Evolutionary conservation across 2,329 filamentous ascomycete genomes (phyloP), one percentile per base, ranked within the genome.

Genomic region (Tolypocladium tundrense): DNA sequence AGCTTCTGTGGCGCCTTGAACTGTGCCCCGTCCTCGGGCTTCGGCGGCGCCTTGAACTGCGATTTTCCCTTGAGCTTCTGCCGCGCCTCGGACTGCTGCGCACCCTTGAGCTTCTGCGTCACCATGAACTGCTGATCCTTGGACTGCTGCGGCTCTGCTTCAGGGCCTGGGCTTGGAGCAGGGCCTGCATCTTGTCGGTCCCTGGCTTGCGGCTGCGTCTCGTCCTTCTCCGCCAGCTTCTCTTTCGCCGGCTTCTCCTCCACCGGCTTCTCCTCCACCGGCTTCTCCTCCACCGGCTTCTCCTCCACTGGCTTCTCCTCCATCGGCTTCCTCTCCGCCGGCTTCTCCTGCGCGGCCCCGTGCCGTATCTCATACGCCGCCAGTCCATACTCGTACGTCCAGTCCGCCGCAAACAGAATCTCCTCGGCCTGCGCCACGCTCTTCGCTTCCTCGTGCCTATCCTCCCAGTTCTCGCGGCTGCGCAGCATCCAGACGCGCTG

Each of bases 381-480:
- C 19, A 59, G 48, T 1, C 65, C 67, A 53, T 68, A 68, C 53
- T 68, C 60, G 35, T 59, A 53, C 37, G 67, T 68, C 65, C 67
- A 69, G 39, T 69, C 64, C 19, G 54, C 58, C 13, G 61, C 66
- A 61, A 61, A 64, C 48, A 67, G 64, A 3, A 67, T 63, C 59
- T 69, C 66, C 48, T 69, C 64, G 1, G 64, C 39, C 42, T 63
- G 60, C 10, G 50, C 31, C 19, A 57, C 35, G 37, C 61, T 59
- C 11, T n/a, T 39, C 4, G 13, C 41, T 39, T 60, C 61, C n/a
- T 58, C 39, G 7, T 31, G 54, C 24, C 33, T 51, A 37, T 63
- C 60, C 33, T 62, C 58, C 16, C 11, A 51, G 24, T 55, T 42
- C 54, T 61, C 58, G 11, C 45, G 37, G 21, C 5, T 13, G 21